A percentile compares a stretch with the other conserved stretches of the same genome.
These are phyloP conservation scores for Penstemon barbatus DNA, from an alignment of 257 asterid species.

Conservation along the genomic window DNA sequence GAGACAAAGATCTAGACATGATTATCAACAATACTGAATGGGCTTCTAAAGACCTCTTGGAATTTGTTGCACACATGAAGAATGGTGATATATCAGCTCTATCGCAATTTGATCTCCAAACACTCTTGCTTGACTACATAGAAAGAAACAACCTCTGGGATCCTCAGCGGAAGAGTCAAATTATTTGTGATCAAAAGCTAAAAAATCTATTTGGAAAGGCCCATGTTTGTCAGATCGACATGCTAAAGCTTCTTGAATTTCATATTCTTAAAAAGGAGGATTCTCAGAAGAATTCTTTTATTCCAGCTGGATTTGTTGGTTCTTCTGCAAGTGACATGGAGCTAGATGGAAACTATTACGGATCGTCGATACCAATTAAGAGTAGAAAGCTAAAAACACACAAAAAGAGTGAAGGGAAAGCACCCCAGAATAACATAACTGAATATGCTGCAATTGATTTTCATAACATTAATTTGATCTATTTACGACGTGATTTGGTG, in stretches of 20 bases:
- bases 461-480: constrained; percentile 80
- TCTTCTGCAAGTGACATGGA: constrained; percentile 33
- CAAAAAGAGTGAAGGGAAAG: constrained; percentile 56
- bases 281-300: constrained; percentile 40
- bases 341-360: constrained; percentile 37
- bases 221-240: constrained; percentile 71
- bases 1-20: constrained; percentile 31
- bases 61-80: constrained; percentile 72
- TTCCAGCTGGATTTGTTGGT: constrained; percentile 66
- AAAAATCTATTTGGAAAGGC: constrained; percentile 72
- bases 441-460: constrained; percentile 87
- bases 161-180: constrained; percentile 66
- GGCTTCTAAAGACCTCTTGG: constrained; percentile 77
- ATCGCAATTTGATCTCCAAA: constrained; percentile 69
- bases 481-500: constrained; percentile 68
- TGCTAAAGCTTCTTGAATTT: constrained; percentile 79
- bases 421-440: constrained; percentile 47
- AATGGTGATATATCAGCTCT: constrained; percentile 66
- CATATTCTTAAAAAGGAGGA: constrained; percentile 66
- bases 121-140: constrained; percentile 61
- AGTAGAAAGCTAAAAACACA: constrained; percentile 58
- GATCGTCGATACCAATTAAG: constrained; percentile 30
- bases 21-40: constrained; percentile 42
- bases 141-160: constrained; percentile 73
- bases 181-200: constrained; percentile 73